phyloP scores from a whole-genome alignment of 2,329 filamentous ascomycete genomes.

The Lecanicillium sp. region DNA sequence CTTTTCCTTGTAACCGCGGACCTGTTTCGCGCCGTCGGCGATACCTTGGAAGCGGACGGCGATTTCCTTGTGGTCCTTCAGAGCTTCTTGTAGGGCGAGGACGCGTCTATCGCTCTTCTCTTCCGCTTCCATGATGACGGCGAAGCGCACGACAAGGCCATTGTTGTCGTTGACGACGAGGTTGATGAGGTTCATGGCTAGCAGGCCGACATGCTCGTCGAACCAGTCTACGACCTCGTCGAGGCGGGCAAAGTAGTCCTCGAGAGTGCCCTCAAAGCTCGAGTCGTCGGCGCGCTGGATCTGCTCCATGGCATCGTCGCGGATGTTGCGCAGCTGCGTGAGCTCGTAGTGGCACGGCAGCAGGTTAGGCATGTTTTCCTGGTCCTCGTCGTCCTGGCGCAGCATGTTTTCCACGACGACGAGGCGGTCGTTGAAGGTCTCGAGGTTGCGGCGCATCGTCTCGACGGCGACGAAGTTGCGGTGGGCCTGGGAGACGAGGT shows the following conservation, averaged over 20 bases:
- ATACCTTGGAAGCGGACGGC: constrained; percentile 92
- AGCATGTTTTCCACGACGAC: constrained; percentile 72
- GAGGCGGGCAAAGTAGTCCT: constrained; percentile 82
- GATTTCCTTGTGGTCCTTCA: constrained; percentile 93
- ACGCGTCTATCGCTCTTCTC: constrained; percentile 95
- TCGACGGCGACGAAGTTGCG: constrained; percentile 93
- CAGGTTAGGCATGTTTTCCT: constrained; percentile 87
- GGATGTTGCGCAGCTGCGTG: constrained; percentile 84
- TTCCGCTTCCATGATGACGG: constrained; percentile 88
- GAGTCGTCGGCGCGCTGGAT: constrained; percentile 70
- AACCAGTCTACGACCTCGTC: constrained; percentile 91
- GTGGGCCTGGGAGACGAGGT: constrained; percentile 87
- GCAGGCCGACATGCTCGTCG: constrained; percentile 84
- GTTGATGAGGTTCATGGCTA: constrained; percentile 85
- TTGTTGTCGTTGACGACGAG: constrained; percentile 82
- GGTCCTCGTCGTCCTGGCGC: constrained; percentile 74
- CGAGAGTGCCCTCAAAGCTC: constrained; percentile 72
- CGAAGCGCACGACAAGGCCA: constrained; percentile 83
- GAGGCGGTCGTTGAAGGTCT: constrained; percentile 77
- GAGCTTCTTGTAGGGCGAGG: constrained; percentile 83
- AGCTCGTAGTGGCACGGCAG: constrained; percentile 87
- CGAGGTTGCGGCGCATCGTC: constrained; percentile 85
- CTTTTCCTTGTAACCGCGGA: constrained; percentile 94
- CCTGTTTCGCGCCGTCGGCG: constrained; percentile 83
- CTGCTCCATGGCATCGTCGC: constrained; percentile 95